Evolutionary conservation across 768 basidiomycete species (phyloP).

Genomic region (Piloderma croceum): DNA sequence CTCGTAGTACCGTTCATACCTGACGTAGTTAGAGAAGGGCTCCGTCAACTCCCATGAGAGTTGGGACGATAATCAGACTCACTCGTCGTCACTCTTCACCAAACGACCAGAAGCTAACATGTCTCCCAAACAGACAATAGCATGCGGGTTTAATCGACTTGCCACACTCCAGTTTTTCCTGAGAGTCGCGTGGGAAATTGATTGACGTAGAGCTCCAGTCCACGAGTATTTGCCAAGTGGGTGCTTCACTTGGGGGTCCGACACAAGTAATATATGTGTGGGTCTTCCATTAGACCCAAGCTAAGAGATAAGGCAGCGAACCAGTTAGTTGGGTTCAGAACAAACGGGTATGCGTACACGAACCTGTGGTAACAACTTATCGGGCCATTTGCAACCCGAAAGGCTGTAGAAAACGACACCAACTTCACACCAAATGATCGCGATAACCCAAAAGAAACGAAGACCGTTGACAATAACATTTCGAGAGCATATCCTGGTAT

Average conservation of each 20-base stretch:
- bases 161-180: slow-evolving; percentile 68
- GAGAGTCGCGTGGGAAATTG: slow-evolving; percentile 52
- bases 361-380: slow-evolving; percentile 24
- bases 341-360: slow-evolving; percentile 11
- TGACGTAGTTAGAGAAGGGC: slow-evolving; percentile 23
- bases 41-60: slow-evolving; percentile 1
- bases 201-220: slow-evolving; percentile 34
- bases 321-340: no score
- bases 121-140: slow-evolving; percentile 73
- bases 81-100: slow-evolving; percentile 45
- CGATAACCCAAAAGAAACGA: slow-evolving; percentile 46
- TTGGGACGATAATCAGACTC: slow-evolving; percentile 12
- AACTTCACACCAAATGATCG: slow-evolving; percentile 63
- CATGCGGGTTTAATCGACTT: slow-evolving; percentile 51
- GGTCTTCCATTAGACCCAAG: no score
- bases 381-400: slow-evolving; percentile 58
- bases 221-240: slow-evolving; percentile 38
- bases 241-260: slow-evolving; percentile 61
- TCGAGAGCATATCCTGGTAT: slow-evolving; percentile 15
- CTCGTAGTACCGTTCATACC: slow-evolving; percentile 54
- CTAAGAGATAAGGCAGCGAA: no score
- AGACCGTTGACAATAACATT: slow-evolving; percentile 36
- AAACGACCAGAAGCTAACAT: slow-evolving; percentile 64
- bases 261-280: slow-evolving; percentile 61
- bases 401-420: slow-evolving; percentile 54